Conservation (phyloP, 208 protist species). For the Trypanosoma vivax region DNA sequence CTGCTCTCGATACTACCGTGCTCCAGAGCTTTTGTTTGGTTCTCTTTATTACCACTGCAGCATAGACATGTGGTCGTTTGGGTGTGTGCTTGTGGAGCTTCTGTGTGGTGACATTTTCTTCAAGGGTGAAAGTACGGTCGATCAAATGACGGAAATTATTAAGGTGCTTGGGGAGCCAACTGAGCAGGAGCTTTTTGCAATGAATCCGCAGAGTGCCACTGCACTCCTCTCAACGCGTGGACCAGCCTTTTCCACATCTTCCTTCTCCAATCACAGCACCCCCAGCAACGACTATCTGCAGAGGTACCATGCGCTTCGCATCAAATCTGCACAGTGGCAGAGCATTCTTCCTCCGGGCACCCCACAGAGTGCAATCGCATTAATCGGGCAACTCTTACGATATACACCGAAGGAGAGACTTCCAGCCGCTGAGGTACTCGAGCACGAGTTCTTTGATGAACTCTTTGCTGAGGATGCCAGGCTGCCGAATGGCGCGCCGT, state of each 20-base stretch:
- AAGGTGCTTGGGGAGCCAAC: slow-evolving; percentile 91
- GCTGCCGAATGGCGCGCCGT: slow-evolving; percentile 39
- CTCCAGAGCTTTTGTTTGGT: slow-evolving; percentile 92
- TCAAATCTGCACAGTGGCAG: slow-evolving; percentile 93
- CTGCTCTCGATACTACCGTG: slow-evolving; percentile 93
- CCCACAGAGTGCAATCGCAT: slow-evolving; percentile 91
- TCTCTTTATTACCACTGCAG: slow-evolving; percentile 75
- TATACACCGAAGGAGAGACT: slow-evolving; percentile 95
- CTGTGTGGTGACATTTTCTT: slow-evolving; percentile 82
- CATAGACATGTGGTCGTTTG: slow-evolving; percentile 91
- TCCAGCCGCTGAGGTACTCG: slow-evolving; percentile 95
- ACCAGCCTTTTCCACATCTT: slow-evolving; percentile 1
- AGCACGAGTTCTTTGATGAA: slow-evolving; percentile 96
- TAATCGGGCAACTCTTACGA: slow-evolving; percentile 93
- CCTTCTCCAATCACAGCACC: not conserved
- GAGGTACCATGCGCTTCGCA: slow-evolving; percentile 95
- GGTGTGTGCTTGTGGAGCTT: slow-evolving; percentile 96
- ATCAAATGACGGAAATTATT: slow-evolving; percentile 98
- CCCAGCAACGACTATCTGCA: slow-evolving; percentile 28
- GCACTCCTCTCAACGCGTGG: slow-evolving; percentile 36
- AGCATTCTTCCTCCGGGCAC: slow-evolving; percentile 78
- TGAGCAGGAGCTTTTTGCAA: slow-evolving; percentile 91
- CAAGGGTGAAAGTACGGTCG: slow-evolving; percentile 91
- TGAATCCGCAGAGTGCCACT: slow-evolving; percentile 94
- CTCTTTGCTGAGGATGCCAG: slow-evolving; percentile 59